phyloP scores from a whole-genome alignment of 352 stramenopile genomes.

The Globisporangium paddicum region DNA sequence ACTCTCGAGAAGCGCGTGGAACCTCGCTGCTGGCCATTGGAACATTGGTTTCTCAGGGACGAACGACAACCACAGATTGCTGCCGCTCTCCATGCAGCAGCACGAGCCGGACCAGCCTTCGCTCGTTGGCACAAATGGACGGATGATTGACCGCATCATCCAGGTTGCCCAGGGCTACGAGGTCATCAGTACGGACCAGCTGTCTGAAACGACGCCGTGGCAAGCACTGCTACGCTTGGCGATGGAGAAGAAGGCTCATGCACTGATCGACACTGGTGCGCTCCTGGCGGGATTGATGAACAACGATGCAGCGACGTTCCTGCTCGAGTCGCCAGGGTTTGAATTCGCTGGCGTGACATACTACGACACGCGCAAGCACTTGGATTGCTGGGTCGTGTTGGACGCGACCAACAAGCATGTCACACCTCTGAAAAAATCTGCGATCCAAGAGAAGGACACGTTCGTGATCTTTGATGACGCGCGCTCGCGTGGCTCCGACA shows the following conservation, averaged over 20 bases:
- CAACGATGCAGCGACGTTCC: conserved; percentile 40
- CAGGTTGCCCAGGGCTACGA: conserved; percentile 30
- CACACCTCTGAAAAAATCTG: conserved; percentile 47
- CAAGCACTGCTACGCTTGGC: conserved; percentile 37
- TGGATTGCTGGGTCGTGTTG: conserved; percentile 75
- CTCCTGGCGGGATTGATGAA: conserved; percentile 66
- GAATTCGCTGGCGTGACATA: conserved; percentile 65
- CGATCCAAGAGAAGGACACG: conserved; percentile 72
- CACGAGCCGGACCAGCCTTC: conserved; percentile 41
- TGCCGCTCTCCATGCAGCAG: conserved; percentile 73
- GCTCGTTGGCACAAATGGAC: conserved; percentile 73
- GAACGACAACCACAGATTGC: conserved; percentile 83
- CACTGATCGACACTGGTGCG: conserved; percentile 83
- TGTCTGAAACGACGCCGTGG: conserved; percentile 24
- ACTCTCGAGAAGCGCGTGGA: conserved; percentile 73
- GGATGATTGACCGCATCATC: conserved; percentile 83
- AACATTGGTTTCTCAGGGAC: conserved; percentile 87
- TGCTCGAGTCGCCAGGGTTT: conserved; percentile 28
- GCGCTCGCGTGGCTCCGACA: conserved; percentile 81
- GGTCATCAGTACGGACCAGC: conserved; percentile 10
- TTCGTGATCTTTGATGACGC: conserved; percentile 92
- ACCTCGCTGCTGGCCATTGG: conserved; percentile 56
- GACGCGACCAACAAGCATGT: conserved; percentile 46
- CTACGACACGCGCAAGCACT: conserved; percentile 52
- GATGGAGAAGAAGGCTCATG: conserved; percentile 38